phyloP scores from a whole-genome alignment of 495 filamentous ascomycete species.

The Penicillium arizonense region DNA sequence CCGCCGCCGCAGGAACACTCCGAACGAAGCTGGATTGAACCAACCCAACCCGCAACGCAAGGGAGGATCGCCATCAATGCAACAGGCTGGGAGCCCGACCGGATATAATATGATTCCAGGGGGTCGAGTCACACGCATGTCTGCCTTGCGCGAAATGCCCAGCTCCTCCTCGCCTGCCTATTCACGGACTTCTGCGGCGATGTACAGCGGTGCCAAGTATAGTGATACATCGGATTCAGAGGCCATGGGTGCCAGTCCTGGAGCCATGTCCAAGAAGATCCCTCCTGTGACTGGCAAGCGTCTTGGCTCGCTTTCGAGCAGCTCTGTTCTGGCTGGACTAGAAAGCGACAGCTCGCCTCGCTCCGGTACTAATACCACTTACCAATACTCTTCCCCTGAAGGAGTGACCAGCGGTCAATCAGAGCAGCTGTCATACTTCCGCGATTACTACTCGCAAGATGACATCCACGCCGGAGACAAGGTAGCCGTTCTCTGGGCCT shows the following conservation, averaged over 20 bases:
- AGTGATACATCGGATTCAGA: conserved; percentile 80
- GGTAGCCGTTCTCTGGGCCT: conserved; percentile 94
- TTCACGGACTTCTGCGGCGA: conserved; percentile 39
- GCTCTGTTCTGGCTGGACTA: conserved; percentile 66
- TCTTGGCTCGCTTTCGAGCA: conserved; percentile 87
- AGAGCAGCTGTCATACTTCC: conserved; percentile 93
- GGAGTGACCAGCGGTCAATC: conserved; percentile 85
- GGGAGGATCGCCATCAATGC: conserved; percentile 48
- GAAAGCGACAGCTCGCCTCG: conserved; percentile 74
- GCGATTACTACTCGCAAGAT: conserved; percentile 97
- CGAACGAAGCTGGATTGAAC: conserved; percentile 71
- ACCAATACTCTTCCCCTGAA: conserved; percentile 78
- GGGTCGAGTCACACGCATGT: conserved; percentile 92
- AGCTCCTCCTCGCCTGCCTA: conserved; percentile 59
- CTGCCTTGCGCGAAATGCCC: conserved; percentile 75
- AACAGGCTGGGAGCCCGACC: conserved; percentile 45
- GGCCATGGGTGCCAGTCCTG: conserved; percentile 74
- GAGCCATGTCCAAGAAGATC: conserved; percentile 60
- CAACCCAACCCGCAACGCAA: conserved; percentile 78
- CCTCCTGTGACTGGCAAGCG: conserved; percentile 68
- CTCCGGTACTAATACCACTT: conserved; percentile 57
- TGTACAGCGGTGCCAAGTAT: conserved; percentile 49
- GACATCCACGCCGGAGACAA: conserved; percentile 90
- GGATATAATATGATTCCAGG: conserved; percentile 77
- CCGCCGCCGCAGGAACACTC: conserved; percentile 53